phyloP scores from a whole-genome alignment of 495 filamentous ascomycete genomes.

The Podospora pseudocomata region DNA sequence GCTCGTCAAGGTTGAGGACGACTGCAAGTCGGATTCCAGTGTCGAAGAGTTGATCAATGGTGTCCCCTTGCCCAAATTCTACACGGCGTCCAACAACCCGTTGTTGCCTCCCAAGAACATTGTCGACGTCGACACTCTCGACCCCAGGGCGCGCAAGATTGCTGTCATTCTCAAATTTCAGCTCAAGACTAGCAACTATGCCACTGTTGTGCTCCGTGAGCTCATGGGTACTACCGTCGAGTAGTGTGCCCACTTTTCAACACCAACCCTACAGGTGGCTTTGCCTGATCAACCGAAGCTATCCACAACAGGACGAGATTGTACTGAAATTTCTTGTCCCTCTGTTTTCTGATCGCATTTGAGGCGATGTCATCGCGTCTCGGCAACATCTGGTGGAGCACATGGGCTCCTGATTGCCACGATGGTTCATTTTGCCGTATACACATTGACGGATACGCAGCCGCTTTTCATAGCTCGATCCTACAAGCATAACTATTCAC shows the following conservation, averaged over 20 bases:
- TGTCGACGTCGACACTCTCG: constrained; percentile 15
- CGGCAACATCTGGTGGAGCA: not conserved
- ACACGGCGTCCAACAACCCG: constrained; percentile 29
- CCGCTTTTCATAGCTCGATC: not conserved
- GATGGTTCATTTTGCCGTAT: not conserved
- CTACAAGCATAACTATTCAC: not conserved
- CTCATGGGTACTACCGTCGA: constrained; percentile 45
- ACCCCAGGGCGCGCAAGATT: constrained; percentile 52
- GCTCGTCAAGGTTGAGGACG: constrained; percentile 2
- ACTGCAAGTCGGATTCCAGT: not conserved
- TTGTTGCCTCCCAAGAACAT: constrained; percentile 10
- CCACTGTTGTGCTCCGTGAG: constrained; percentile 90
- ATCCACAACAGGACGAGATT: not conserved
- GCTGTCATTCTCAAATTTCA: constrained; percentile 84
- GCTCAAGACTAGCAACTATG: constrained; percentile 82
- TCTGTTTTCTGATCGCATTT: not conserved
- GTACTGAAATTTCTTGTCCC: not conserved
- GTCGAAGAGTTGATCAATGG: constrained; percentile 7
- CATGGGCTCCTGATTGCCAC: not conserved
- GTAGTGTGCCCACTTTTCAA: not conserved
- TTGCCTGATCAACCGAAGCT: not conserved
- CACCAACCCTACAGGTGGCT: not conserved
- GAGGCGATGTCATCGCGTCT: not conserved
- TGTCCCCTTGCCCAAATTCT: constrained; percentile 21
- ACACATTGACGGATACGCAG: not conserved